Evolutionary conservation across 371 early-diverging fungal species (phyloP), one percentile per base, ranked within the genome.

Genomic region (Amoeboaphelidium protococcarum): DNA sequence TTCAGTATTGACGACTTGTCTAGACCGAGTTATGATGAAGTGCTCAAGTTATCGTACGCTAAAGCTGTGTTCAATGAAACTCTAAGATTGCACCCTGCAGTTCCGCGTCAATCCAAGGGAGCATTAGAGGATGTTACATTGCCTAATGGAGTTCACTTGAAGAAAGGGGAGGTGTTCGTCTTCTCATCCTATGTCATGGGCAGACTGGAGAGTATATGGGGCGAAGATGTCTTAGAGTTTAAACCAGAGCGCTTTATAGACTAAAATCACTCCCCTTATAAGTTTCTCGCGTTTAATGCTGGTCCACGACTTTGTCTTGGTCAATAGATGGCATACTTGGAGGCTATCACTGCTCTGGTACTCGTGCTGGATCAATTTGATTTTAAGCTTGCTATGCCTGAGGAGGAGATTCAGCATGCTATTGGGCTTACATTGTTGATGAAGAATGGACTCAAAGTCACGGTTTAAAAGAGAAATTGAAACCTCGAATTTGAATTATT

Each of bases 301-400:
- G 78, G 80, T 0, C 78, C 80, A 1, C 64, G 80, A 23, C 63
- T 72, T 20, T 79, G 77, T 48, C 55, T 77, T 21, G 76, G 51
- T 4, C 20, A 52, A 23, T 26, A 45, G 25, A 6, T 31, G 37
- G 37, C 37, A 16, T 31, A 31, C 37, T 16, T 31, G 6, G 37
- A 31, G 16, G 37, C 37, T 31, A 16, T 31, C 16, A 31, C 37
- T 10, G 37, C 37, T 10, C 6, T 31, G 6, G 37, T 16, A 31
- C 6, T 16, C 37, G 16, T 31, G 6, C 16, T 31, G 37, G 16
- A 31, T 16, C 6, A 31, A 16, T 31, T 31, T 31, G 37, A 31
- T 31, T 31, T 31, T 31, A 16, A 31, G 16, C 37, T 16, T 31
- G 37, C 16, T 31, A 16, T 10, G 6, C 6, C 16, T 31, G 37